Percentiles rank a stretch among this genome's conserved stretches.
Conservation (phyloP, 2,329 filamentous ascomycete species). For the Shiraia sp. region DNA sequence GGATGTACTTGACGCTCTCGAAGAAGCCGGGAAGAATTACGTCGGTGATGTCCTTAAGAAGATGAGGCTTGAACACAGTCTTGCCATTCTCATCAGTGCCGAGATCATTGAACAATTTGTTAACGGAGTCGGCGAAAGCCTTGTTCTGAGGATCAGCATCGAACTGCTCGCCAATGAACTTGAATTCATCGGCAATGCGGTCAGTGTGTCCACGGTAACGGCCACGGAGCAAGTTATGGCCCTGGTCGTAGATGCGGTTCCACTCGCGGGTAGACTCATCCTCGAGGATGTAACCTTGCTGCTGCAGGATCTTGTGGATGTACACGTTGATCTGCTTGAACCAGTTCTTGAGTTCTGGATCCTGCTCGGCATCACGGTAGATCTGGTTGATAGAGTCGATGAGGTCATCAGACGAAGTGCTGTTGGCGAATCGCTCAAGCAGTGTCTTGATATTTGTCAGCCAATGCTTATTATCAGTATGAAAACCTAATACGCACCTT, state of each 20-base stretch:
- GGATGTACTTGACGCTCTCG: constrained; percentile 85
- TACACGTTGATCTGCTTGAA: constrained; percentile 79
- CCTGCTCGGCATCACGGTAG: constrained; percentile 83
- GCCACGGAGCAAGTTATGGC: constrained; percentile 82
- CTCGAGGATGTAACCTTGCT: constrained; percentile 89
- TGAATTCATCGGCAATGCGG: constrained; percentile 83
- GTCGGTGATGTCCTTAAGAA: constrained; percentile 85
- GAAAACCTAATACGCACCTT: constrained; percentile 61
- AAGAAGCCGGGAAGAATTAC: constrained; percentile 83
- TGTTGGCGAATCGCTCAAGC: constrained; percentile 94
- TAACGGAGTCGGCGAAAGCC: constrained; percentile 72
- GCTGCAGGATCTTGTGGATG: constrained; percentile 79
- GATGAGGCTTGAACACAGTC: constrained; percentile 86
- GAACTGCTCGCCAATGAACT: constrained; percentile 87
- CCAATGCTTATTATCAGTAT: constrained; percentile 45
- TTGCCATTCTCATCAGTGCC: constrained; percentile 86
- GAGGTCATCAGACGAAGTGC: constrained; percentile 84
- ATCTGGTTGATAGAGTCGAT: constrained; percentile 84
- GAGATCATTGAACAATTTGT: constrained; percentile 88
- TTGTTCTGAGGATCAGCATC: constrained; percentile 86
- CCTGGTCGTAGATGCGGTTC: constrained; percentile 82
- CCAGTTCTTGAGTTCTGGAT: constrained; percentile 86
- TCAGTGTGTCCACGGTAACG: constrained; percentile 88
- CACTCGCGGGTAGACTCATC: constrained; percentile 79
- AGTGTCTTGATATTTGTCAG: constrained; percentile 68